Evolutionary conservation across 2,329 filamentous ascomycete species (phyloP), one percentile per base, ranked within the genome.

Genomic region (Chlorencoelia australis): DNA sequence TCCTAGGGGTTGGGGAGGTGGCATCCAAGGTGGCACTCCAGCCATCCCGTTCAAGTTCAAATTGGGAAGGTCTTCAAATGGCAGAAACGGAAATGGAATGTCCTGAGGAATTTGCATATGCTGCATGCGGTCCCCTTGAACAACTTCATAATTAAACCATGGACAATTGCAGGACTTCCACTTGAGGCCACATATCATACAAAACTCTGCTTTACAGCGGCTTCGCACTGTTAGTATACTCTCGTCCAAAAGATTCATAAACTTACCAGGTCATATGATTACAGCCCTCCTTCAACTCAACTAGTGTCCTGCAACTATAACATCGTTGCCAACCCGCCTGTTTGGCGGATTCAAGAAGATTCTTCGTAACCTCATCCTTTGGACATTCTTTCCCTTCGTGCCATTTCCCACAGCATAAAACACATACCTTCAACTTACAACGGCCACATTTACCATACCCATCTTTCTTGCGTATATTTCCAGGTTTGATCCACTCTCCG

Each of bases 251-350:
- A 14, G 13, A 30, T 10, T n/a, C 6, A 17, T 11, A n/a, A 26
- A 61, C 74, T 60, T 65, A 83, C 79, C 86, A 94, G 18, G 76
- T 86, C 75, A 93, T 89, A 56, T 89, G 86, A 60, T 89, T 88
- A 59, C 82, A 87, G 29, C 85, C 85, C 57, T 89, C 82, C 48
- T 80, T 80, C 33, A 86, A 63, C 57, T 93, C 82, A 29, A 93
- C 81, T 65, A 83, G 69, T 25, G 72, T 67, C 45, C 71, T 74
- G 61, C 87, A 94, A 44, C 68, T 76, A 54, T 77, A 79, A 57
- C 85, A 94, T 30, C 75, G 68, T 56, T 84, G 79, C 79, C 80
- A 88, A 16, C 81, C 80, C 35, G 78, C 66, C 17, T 76, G 65
- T 47, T 76, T 74, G 5, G 78, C 79, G 40, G 80, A 66, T 33